Evolutionary conservation across 768 basidiomycete species (phyloP), one percentile per base, ranked within the genome.

Genomic region (Lactifluus volemus): DNA sequence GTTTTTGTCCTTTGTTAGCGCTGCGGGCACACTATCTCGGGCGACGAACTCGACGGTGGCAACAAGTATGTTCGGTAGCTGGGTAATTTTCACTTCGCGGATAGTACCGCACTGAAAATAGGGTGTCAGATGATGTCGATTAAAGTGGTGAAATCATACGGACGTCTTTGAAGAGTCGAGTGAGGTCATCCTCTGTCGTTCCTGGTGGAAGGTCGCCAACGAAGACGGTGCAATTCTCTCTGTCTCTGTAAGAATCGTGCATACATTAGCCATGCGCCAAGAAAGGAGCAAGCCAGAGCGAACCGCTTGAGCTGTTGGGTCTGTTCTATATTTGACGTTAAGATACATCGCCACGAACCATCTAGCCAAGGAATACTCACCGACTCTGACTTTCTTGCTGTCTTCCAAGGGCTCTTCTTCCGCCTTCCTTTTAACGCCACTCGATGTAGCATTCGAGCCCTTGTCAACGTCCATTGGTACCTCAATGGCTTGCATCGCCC

Each of bases 1-100:
- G 83, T 71, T 96, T 74, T 96, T 97, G 74, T 99, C 96, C 70
- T 92, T 95, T 0, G 94, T 96, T 42, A 96, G 77, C 2, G 92
- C 97, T 0, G 84, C 83, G 9, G 92, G 92, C 2, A 98, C 80
- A 60, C 81, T 82, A 15, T 92, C 91, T 86, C 92, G 76, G 32
- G 83, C 78, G 60, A 76, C 77, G 70, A 99, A 98, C 71, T 99
- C 97, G 25, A 98, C 85, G 17, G 91, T 90, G 0, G 92, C 96
- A 0, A 93, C 87, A 4, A 84, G 66, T 1, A 79, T 71, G 49
- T 79, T 77, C 2, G 78, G 75, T 50, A 92, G 72, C 42, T 78
- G 69, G 1, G 85, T 88, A 55, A 96, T 77, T 65, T 91, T 94
- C 59, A 90, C 79, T 70, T 96, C 95, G 39, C 95, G 85, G 17